phyloP scores from a whole-genome alignment of 352 stramenopile species.

The Phytopythium kandeliae region DNA sequence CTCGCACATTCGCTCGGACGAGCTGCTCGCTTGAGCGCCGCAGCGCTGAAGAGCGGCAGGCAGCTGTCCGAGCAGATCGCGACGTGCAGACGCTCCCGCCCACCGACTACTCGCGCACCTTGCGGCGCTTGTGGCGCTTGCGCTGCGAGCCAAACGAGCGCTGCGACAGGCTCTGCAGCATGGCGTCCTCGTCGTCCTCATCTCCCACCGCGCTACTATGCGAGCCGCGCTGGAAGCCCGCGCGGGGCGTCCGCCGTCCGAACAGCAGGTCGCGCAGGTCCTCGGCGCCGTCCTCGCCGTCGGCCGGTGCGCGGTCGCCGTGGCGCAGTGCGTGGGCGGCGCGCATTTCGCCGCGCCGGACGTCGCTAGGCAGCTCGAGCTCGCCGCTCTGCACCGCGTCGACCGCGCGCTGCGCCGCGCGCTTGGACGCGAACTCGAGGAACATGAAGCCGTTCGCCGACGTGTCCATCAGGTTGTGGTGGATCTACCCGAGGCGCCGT shows the following conservation, averaged over 20 bases:
- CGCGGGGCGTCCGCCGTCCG: conserved; percentile 28
- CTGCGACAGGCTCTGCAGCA: conserved; percentile 76
- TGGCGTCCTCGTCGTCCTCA: conserved; percentile 59
- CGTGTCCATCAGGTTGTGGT: conserved; percentile 65
- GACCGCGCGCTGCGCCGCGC: conserved; percentile 29
- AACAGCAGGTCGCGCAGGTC: conserved; percentile 47
- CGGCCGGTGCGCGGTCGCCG: conserved; percentile 11
- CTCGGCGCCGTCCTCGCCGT: conserved; percentile 9
- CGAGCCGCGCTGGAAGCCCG: conserved; percentile 24
- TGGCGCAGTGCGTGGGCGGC: conserved; percentile 37
- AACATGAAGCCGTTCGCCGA: conserved; percentile 62
- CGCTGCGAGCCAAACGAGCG: conserved; percentile 25
- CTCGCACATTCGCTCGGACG: too few species aligned
- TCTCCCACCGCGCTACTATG: conserved; percentile 36
- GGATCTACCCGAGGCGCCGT: conserved; percentile 25
- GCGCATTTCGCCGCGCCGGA: conserved; percentile 25
- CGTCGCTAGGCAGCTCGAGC: not conserved
- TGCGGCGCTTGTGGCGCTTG: conserved; percentile 26
- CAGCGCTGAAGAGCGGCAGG: too few species aligned
- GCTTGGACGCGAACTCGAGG: conserved; percentile 35
- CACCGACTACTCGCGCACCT: conserved; percentile 4
- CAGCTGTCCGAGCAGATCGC: too few species aligned
- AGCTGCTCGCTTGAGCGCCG: too few species aligned
- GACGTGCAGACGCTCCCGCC: too few species aligned
- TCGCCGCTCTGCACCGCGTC: conserved; percentile 24